Conservation (phyloP, 1,284 basidiomycete species). For the Baeospora myosura region DNA sequence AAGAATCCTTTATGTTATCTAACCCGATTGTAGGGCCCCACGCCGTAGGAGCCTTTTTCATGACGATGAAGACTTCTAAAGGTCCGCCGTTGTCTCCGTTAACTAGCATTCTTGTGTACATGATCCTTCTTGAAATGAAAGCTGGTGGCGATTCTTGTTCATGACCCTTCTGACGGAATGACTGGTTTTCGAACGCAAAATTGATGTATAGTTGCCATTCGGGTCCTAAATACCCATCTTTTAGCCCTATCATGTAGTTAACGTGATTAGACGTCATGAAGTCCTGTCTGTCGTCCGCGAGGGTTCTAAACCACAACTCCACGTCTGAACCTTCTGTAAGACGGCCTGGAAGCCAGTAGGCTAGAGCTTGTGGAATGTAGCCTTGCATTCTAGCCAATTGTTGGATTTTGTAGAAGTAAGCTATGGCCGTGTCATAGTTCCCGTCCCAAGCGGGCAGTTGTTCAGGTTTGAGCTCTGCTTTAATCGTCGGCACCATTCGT, state of each 20-base stretch:
- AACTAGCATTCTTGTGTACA: not conserved
- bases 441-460: slow-evolving; percentile 4
- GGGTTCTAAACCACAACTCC: slow-evolving; percentile 3
- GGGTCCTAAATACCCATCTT: slow-evolving; percentile 1
- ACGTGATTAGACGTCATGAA: not conserved
- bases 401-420: no score
- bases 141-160: slow-evolving; percentile 4
- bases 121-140: slow-evolving; percentile 1
- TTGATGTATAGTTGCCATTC: slow-evolving; percentile 5
- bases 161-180: slow-evolving; percentile 2
- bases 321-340: not conserved
- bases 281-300: not conserved
- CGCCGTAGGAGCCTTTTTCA: not conserved
- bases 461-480: slow-evolving; percentile 4
- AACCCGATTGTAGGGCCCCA: not conserved
- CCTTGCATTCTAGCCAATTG: no score
- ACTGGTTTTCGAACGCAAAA: not conserved
- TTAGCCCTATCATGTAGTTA: not conserved
- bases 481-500: slow-evolving; percentile 2
- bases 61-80: not conserved
- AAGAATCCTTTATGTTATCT: not conserved
- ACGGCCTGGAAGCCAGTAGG: not conserved
- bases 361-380: not conserved
- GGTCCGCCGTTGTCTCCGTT: not conserved
- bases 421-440: no score